phyloP scores from a whole-genome alignment of 2,329 filamentous ascomycete genomes.

The Colletotrichum incanum region DNA sequence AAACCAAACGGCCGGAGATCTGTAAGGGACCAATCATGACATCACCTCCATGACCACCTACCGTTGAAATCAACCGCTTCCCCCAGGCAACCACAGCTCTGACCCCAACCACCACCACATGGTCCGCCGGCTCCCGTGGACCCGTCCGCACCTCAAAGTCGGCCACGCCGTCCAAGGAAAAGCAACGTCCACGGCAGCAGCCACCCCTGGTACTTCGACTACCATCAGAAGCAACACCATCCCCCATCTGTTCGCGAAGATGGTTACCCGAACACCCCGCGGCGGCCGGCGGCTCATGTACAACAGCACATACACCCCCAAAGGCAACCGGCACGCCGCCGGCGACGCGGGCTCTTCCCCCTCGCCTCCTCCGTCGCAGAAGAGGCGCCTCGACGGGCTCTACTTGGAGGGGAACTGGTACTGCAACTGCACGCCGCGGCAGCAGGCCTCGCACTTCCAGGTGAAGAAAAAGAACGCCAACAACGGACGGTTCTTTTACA shows the following conservation, averaged over 20 bases:
- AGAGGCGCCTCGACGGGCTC: slow-evolving; percentile 53
- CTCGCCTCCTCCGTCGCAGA: slow-evolving; percentile 45
- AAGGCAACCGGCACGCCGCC: background rate
- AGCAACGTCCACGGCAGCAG: background rate
- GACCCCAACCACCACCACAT: slow-evolving; percentile 5
- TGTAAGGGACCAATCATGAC: background rate
- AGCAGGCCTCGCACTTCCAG: slow-evolving; percentile 53
- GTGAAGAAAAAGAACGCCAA: slow-evolving; percentile 58
- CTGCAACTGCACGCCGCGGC: slow-evolving; percentile 62
- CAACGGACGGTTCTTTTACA: slow-evolving; percentile 60
- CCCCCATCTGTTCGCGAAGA: slow-evolving; percentile 4
- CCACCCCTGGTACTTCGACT: background rate
- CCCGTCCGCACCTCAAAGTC: slow-evolving; percentile 39
- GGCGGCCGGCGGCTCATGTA: slow-evolving; percentile 34
- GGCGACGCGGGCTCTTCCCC: slow-evolving; percentile 13
- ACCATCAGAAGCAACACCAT: background rate
- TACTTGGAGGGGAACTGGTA: slow-evolving; percentile 55
- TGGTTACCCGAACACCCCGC: slow-evolving; percentile 33
- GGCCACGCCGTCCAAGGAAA: slow-evolving; percentile 9
- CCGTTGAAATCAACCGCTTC: background rate
- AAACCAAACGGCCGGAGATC: background rate
- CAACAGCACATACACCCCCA: slow-evolving; percentile 6
- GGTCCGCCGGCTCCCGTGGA: slow-evolving; percentile 41
- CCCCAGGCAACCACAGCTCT: background rate
- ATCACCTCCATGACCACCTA: background rate